phyloP scores from a whole-genome alignment of 305 asterid genomes.

The Rubia occidens region DNA sequence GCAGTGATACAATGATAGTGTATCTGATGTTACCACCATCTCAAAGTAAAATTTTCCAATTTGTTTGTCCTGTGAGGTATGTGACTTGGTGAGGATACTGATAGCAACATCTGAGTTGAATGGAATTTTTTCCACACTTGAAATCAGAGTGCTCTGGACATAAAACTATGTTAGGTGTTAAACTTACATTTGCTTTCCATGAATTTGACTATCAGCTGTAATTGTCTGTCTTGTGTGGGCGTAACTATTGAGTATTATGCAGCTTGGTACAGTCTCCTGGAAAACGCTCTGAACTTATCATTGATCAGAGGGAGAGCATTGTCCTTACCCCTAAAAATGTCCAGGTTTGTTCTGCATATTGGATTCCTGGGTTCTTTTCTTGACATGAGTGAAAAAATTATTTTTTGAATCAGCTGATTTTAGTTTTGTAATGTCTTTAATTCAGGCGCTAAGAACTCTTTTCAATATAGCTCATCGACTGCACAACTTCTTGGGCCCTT shows the following conservation, averaged over 20 bases:
- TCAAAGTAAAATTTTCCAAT: background rate
- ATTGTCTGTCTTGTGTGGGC: background rate
- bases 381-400: background rate
- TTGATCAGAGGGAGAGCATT: conserved; percentile 75
- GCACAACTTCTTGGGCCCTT: conserved; percentile 91
- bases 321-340: conserved; percentile 94
- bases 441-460: conserved; percentile 91
- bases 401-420: conserved; percentile 10
- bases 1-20: background rate
- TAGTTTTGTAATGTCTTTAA: conserved; percentile 15
- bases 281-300: conserved; percentile 56
- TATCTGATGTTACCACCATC: background rate
- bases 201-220: background rate
- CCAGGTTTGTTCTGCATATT: conserved; percentile 47
- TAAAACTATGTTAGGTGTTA: background rate
- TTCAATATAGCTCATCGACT: conserved; percentile 91
- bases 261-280: conserved; percentile 67
- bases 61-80: conserved; percentile 8
- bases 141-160: conserved; percentile 3
- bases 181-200: background rate
- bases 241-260: conserved; percentile 27
- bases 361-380: conserved; percentile 4
- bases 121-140: background rate
- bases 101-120: background rate
- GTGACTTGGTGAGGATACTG: background rate